phyloP scores from a whole-genome alignment of 495 filamentous ascomycete genomes.

The Penicillium samsonianum region DNA sequence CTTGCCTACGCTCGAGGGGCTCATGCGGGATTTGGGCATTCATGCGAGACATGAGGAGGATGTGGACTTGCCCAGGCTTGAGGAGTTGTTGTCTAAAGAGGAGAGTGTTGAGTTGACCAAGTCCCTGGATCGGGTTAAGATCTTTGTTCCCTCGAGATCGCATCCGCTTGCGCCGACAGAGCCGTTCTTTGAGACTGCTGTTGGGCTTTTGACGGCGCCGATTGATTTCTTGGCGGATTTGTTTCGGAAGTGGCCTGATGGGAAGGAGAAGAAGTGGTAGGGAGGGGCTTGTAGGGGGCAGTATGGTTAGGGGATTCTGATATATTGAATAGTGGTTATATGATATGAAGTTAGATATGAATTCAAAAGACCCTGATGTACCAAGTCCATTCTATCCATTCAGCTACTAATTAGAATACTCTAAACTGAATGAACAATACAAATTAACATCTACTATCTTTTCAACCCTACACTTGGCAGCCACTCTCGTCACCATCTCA shows the following conservation, averaged over 20 bases:
- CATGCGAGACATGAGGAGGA: conserved; percentile 63
- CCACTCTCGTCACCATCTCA: neutral
- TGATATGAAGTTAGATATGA: neutral
- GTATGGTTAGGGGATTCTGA: no score
- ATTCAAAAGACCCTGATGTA: no score
- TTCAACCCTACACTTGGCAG: neutral
- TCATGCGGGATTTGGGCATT: conserved; percentile 48
- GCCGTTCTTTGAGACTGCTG: conserved; percentile 31
- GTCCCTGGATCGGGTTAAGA: conserved; percentile 57
- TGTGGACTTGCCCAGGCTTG: conserved; percentile 54
- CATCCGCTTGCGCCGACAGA: conserved; percentile 46
- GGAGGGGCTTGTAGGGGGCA: no score
- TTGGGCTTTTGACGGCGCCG: conserved; percentile 28
- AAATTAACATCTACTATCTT: neutral
- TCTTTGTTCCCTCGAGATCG: conserved; percentile 57
- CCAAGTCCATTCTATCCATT: neutral
- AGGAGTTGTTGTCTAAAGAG: conserved; percentile 41
- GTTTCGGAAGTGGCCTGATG: conserved; percentile 34
- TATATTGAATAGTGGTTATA: neutral
- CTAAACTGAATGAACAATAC: neutral
- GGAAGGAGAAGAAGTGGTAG: conserved; percentile 2
- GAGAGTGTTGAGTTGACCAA: conserved; percentile 48
- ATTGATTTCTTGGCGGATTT: conserved; percentile 31
- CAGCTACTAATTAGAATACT: neutral
- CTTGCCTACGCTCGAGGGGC: conserved; percentile 46